Conservation (phyloP, 176 grass and related monocot species). For the Bonia amplexicaulis region DNA sequence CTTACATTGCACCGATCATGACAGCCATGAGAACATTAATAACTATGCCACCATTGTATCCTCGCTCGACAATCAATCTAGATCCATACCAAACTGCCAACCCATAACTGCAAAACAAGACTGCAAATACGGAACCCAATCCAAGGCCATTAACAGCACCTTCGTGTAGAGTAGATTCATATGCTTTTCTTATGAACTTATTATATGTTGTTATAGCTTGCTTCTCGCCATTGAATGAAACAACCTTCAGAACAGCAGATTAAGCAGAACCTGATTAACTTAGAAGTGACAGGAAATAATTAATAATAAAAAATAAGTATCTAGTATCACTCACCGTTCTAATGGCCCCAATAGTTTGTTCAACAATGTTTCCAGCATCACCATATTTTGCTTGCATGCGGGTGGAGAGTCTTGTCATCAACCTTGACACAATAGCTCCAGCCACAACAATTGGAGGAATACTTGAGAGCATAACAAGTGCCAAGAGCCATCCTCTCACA, state of each 20-base stretch:
- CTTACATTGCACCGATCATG: slow-evolving; percentile 77
- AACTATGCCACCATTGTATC: slow-evolving; percentile 78
- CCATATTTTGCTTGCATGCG: slow-evolving; percentile 59
- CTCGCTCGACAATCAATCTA: slow-evolving; percentile 56
- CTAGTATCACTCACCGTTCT: slow-evolving; percentile 49
- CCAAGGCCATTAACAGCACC: slow-evolving; percentile 51
- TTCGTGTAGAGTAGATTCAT: slow-evolving; percentile 48
- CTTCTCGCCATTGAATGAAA: slow-evolving; percentile 72
- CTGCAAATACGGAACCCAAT: slow-evolving; percentile 41
- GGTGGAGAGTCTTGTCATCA: slow-evolving; percentile 51
- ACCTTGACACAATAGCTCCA: slow-evolving; percentile 34
- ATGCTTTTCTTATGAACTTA: slow-evolving; percentile 56
- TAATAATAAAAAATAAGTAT: not conserved
- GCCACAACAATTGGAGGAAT: slow-evolving; percentile 51
- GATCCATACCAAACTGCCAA: slow-evolving; percentile 79
- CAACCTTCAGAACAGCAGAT: slow-evolving; percentile 51
- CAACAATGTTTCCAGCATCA: slow-evolving; percentile 63
- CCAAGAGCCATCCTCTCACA: slow-evolving; percentile 74
- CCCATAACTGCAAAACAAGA: slow-evolving; percentile 69
- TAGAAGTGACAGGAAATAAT: not conserved
- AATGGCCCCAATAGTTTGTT: slow-evolving; percentile 74
- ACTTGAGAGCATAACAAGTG: slow-evolving; percentile 74
- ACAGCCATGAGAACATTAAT: slow-evolving; percentile 60
- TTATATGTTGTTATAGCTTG: slow-evolving; percentile 57
- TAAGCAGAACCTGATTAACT: not conserved